phyloP scores from a whole-genome alignment of 2,329 filamentous ascomycete genomes.

The Camillea tinctor region DNA sequence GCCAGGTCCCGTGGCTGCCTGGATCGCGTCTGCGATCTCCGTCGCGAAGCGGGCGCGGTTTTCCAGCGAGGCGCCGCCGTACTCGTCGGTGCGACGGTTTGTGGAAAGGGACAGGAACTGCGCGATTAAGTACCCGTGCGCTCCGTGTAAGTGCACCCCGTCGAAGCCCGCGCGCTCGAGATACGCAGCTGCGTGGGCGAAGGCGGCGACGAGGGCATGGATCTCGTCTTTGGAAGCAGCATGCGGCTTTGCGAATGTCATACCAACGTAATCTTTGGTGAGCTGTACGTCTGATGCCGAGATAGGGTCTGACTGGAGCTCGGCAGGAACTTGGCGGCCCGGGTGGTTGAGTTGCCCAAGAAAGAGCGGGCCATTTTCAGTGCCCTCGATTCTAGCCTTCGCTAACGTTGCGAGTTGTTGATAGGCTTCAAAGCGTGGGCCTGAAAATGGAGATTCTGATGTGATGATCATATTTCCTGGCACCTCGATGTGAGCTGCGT shows the following conservation, averaged over 20 bases:
- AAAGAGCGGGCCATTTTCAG: conserved; percentile 47
- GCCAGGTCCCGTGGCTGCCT: conserved; percentile 32
- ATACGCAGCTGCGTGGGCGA: conserved; percentile 16
- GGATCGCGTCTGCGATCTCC: conserved; percentile 47
- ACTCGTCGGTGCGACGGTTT: conserved; percentile 53
- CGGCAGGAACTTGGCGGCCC: conserved; percentile 47
- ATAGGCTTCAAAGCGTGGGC: conserved; percentile 54
- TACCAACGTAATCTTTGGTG: conserved; percentile 31
- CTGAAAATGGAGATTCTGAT: conserved; percentile 40
- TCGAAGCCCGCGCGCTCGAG: conserved; percentile 27
- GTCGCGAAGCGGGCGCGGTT: conserved; percentile 50
- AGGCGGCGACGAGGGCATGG: conserved; percentile 4
- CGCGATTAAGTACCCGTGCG: conserved; percentile 57
- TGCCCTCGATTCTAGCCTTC: conserved; percentile 35
- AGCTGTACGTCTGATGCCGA: conserved; percentile 50
- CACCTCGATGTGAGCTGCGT: conserved; percentile 51
- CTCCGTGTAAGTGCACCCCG: conserved; percentile 46
- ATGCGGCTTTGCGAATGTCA: conserved; percentile 31
- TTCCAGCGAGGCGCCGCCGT: conserved; percentile 48
- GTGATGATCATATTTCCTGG: conserved; percentile 54
- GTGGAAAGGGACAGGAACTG: conserved; percentile 52
- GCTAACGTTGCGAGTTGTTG: conserved; percentile 45
- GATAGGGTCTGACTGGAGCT: conserved; percentile 48
- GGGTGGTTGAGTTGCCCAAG: conserved; percentile 58
- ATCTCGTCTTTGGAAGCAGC: conserved; percentile 10